Evolutionary conservation across 257 asterid genomes (phyloP).

Genomic region (Solanum pinnatisectum): DNA sequence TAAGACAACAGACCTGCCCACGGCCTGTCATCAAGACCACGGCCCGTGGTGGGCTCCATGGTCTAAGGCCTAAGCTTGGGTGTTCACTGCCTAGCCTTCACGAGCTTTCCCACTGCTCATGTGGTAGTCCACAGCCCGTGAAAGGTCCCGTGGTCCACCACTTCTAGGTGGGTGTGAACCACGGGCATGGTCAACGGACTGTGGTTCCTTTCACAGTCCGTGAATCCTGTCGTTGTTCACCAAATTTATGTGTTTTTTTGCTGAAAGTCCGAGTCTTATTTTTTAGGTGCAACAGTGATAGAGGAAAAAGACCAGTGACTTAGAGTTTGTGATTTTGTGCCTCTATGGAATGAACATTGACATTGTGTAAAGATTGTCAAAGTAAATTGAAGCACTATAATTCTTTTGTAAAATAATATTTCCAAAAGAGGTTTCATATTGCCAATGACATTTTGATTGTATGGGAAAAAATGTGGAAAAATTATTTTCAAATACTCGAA

Average conservation of each 20-base stretch:
- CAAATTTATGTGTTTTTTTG: too few relatives aligned
- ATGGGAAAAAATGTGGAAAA: neutral
- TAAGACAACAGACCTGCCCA: neutral
- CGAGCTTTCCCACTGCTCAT: neutral
- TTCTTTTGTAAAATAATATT: too few relatives aligned
- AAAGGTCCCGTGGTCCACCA: neutral
- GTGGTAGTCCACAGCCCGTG: neutral
- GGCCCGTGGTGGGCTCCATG: neutral
- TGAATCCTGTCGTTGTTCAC: neutral
- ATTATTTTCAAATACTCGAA: neutral
- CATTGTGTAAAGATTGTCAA: neutral
- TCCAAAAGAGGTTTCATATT: neutral
- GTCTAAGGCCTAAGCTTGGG: neutral
- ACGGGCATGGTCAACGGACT: neutral
- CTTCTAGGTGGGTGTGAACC: neutral
- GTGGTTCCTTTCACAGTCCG: neutral
- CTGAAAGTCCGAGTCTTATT: neutral
- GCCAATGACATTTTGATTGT: neutral
- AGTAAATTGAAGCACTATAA: neutral
- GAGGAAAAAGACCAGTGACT: neutral
- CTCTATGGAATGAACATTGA: neutral
- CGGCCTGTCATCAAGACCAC: neutral
- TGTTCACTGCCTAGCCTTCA: neutral
- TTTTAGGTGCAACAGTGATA: too few relatives aligned
- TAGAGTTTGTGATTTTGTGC: neutral